Evolutionary conservation across 495 filamentous ascomycete species (phyloP).

Genomic region (Aspergillus asperescens): DNA sequence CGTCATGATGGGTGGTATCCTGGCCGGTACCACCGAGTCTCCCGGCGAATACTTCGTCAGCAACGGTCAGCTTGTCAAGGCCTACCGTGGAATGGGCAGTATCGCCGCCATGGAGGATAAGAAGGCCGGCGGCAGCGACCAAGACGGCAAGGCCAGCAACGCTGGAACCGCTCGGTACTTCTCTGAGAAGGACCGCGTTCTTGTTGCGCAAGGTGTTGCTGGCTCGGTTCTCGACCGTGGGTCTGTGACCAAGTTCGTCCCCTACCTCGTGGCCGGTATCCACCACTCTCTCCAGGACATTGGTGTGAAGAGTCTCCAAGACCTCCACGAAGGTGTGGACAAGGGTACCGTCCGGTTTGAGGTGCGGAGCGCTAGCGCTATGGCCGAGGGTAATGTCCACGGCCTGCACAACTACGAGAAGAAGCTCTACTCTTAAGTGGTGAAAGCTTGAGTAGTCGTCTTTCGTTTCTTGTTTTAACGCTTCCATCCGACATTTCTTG

Average conservation of each 20-base stretch:
- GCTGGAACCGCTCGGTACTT: slow-evolving; percentile 98
- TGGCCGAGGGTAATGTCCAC: slow-evolving; percentile 93
- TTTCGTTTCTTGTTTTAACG: slow-evolving; percentile 9
- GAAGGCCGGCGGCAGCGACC: slow-evolving; percentile 65
- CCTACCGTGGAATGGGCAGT: slow-evolving; percentile 96
- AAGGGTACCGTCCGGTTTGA: slow-evolving; percentile 86
- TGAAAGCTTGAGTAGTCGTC: slow-evolving; percentile 8
- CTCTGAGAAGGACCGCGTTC: slow-evolving; percentile 87
- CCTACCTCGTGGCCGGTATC: slow-evolving; percentile 89
- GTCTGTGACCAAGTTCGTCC: slow-evolving; percentile 88
- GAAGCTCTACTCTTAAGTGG: slow-evolving; percentile 85
- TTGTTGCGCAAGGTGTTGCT: slow-evolving; percentile 95
- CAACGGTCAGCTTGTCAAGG: slow-evolving; percentile 93
- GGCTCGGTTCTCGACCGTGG: slow-evolving; percentile 67
- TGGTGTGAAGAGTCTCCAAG: slow-evolving; percentile 69
- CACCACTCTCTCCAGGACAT: slow-evolving; percentile 98
- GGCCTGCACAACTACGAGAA: slow-evolving; percentile 97
- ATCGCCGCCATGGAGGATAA: slow-evolving; percentile 99
- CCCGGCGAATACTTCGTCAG: slow-evolving; percentile 95
- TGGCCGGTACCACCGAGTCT: slow-evolving; percentile 96
- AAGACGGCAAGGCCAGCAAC: slow-evolving; percentile 80
- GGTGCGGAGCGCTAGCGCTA: slow-evolving; percentile 85
- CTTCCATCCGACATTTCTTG: slow-evolving; percentile 4
- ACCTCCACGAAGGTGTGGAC: slow-evolving; percentile 68
- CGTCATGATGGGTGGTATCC: slow-evolving; percentile 98